Percentiles rank a stretch among this genome's conserved stretches.
Evolutionary conservation across 2,329 filamentous ascomycete genomes (phyloP).

Genomic region (Fusarium concolor): DNA sequence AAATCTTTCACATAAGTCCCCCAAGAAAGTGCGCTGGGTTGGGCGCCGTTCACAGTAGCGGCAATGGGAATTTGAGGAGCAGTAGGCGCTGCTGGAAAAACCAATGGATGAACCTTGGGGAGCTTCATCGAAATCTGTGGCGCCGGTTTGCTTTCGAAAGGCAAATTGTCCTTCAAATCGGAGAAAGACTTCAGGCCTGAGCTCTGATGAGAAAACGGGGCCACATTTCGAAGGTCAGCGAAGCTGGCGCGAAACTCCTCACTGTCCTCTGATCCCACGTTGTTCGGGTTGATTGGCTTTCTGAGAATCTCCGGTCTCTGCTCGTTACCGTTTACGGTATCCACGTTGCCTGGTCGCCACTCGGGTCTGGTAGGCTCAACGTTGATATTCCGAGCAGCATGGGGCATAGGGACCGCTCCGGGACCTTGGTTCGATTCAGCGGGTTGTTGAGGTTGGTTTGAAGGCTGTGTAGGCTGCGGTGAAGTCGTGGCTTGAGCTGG

Average conservation of each 20-base stretch:
- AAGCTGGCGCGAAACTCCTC: constrained; percentile 67
- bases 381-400: constrained; percentile 62
- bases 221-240: constrained; percentile 66
- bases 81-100: constrained; percentile 61
- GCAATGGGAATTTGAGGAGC: constrained; percentile 62
- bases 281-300: constrained; percentile 50
- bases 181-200: constrained; percentile 65
- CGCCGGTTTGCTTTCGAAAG: constrained; percentile 66
- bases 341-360: constrained; percentile 66
- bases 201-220: constrained; percentile 62
- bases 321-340: constrained; percentile 41
- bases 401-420: constrained; percentile 17
- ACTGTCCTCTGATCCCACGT: constrained; percentile 65
- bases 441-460: constrained; percentile 4
- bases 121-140: constrained; percentile 54
- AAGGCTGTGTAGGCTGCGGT: constrained; percentile 19
- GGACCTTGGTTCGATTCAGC: neutral
- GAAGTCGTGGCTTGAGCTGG: constrained; percentile 18
- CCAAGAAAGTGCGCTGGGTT: constrained; percentile 59
- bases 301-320: constrained; percentile 35
- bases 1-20: constrained; percentile 66
- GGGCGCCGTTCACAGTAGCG: constrained; percentile 57
- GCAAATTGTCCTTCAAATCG: constrained; percentile 67
- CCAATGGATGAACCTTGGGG: constrained; percentile 51
- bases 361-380: constrained; percentile 70